phyloP scores from a whole-genome alignment of 371 early-diverging fungal genomes.

The Chytridium lagenaria region DNA sequence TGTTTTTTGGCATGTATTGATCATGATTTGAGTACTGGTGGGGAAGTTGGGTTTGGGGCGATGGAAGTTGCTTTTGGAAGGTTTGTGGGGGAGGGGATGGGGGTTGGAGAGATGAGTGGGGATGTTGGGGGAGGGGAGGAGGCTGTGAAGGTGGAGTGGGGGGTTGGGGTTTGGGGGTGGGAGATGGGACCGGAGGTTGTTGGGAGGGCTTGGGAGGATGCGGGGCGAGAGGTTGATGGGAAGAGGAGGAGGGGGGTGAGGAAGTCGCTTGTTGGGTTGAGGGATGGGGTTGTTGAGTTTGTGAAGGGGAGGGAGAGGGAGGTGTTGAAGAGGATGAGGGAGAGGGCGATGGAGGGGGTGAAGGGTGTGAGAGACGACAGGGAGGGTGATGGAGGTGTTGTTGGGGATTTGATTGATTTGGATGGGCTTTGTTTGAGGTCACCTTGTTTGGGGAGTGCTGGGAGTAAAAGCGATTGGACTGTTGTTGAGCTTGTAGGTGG shows the following conservation, averaged over 20 bases:
- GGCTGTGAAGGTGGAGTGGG: background rate
- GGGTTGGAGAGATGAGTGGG: background rate
- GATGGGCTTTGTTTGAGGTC: background rate
- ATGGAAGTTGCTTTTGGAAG: background rate
- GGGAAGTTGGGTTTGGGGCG: background rate
- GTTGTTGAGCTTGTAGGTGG: background rate
- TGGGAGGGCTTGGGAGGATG: background rate
- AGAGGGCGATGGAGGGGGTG: background rate
- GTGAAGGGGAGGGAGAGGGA: background rate
- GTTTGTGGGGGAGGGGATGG: background rate
- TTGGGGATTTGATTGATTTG: background rate
- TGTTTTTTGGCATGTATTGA: constrained; percentile 1
- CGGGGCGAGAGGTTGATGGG: background rate
- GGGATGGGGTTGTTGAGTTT: background rate
- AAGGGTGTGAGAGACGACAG: too few species aligned
- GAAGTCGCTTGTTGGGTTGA: background rate
- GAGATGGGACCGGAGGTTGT: background rate
- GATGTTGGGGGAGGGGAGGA: background rate
- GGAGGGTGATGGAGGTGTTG: background rate
- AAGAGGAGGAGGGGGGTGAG: background rate
- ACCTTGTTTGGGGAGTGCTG: background rate
- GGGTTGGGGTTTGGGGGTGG: background rate
- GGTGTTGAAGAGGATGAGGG: background rate
- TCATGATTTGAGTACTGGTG: background rate
- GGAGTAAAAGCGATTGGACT: background rate